phyloP scores from a whole-genome alignment of 2,329 filamentous ascomycete species.

The Parascedosporium putredinis region DNA sequence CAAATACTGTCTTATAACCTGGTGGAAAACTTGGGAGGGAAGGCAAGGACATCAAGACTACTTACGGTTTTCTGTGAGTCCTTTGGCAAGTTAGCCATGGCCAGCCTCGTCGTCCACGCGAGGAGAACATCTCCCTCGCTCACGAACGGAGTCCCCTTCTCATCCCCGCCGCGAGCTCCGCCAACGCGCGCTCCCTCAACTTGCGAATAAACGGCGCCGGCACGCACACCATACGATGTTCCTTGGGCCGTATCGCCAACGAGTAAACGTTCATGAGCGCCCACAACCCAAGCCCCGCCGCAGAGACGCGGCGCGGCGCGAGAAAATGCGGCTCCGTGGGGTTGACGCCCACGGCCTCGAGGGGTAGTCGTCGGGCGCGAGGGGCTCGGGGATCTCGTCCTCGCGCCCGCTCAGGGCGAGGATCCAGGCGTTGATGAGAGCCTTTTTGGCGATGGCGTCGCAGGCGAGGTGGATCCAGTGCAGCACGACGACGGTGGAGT shows the following conservation, averaged over 20 bases:
- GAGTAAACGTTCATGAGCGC: constrained; percentile 17
- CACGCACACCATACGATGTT: constrained; percentile 25
- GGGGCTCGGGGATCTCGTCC: constrained; percentile 19
- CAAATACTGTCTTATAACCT: too few species aligned
- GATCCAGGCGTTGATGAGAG: constrained; percentile 27
- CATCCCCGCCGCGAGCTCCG: constrained; percentile 14
- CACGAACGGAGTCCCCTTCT: constrained; percentile 18
- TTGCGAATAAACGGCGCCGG: constrained; percentile 17
- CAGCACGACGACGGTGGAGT: constrained; percentile 29
- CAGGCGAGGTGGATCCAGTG: constrained; percentile 28
- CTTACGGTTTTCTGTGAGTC: constrained; percentile 17
- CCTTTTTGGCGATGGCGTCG: constrained; percentile 27
- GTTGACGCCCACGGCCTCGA: constrained; percentile 15
- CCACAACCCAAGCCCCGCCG: constrained; percentile 15
- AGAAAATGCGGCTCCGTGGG: constrained; percentile 16
- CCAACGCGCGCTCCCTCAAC: constrained; percentile 17
- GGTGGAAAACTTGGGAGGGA: not conserved
- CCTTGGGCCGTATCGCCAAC: constrained; percentile 15
- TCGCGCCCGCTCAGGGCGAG: constrained; percentile 23
- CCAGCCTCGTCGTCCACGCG: constrained; percentile 25
- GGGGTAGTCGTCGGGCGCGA: constrained; percentile 18
- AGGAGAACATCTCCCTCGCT: constrained; percentile 27
- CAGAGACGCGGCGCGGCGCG: constrained; percentile 12
- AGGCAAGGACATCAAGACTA: constrained; percentile 18
- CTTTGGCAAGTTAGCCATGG: constrained; percentile 15